Base-by-base conservation (phyloP, 257 asterid genomes). In the Prunella vulgaris region DNA sequence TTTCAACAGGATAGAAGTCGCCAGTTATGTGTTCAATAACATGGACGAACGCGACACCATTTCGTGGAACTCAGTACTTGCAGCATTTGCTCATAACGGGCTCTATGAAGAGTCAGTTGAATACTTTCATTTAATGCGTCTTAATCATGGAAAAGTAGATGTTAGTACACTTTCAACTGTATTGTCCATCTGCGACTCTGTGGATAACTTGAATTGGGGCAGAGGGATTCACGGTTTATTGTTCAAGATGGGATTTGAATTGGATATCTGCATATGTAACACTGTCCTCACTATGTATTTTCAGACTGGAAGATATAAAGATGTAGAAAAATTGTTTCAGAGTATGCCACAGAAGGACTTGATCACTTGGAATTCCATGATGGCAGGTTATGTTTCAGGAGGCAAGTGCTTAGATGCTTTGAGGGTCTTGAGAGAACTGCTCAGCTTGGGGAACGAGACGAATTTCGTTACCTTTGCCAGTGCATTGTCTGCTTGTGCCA, bases 331-430 rank as follows among this genome's bases (percentile, higher is more conserved):
- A 69, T 53, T 89, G 76, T 87, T 92, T 71, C 72, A 37, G 15
- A 74, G 71, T 57, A 88, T 88, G 95, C 72, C 83, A 49, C 76
- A 51, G 48, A 88, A 74, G 82, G 96, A 91, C 81, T 63, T 85
- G 77, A 87, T 91, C 74, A 82, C 97, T 12, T 91, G 96, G 96
- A 91, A 91, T 71, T 88, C 97, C 44, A 83, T 91, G 90, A 80
- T 88, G 84, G 86, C 96, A 64, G 95, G 95, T 46, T 88, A 84
- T 73, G 93, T 81, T 57, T 78, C 66, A 48, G 85, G 66, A 58
- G 88, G 90, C 20, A 82, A 81, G 79, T 79, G 78, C 74, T 54
- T 74, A 27, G 83, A 87, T 66, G 87, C 91, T 75, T 73, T 91
- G 76, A 78, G 66, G 70, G 76, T 87, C 64, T 78, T 91, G 59